These are phyloP conservation scores for Colletotrichum spaethianum DNA, from an alignment of 2,329 filamentous ascomycete genomes.

Conservation along the genomic window DNA sequence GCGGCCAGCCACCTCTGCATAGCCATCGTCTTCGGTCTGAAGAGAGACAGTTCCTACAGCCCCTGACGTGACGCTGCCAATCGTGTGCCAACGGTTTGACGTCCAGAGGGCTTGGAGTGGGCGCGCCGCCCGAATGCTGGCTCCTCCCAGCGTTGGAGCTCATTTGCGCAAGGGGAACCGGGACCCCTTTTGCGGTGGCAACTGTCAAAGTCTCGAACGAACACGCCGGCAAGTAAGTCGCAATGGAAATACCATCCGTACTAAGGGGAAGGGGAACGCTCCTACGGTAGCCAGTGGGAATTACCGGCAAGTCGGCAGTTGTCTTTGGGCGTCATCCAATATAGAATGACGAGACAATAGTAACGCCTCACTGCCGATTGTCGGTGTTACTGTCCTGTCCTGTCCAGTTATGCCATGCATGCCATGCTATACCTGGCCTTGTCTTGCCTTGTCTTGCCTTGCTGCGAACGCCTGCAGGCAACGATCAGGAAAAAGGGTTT, in stretches of 20 bases:
- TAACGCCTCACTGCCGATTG: background rate
- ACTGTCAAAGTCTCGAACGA: slow-evolving; percentile 25
- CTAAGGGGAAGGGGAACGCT: background rate
- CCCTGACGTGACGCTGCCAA: slow-evolving; percentile 21
- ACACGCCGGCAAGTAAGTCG: slow-evolving; percentile 11
- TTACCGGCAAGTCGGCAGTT: slow-evolving; percentile 33
- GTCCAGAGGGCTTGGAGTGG: slow-evolving; percentile 14
- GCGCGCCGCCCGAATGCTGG: slow-evolving; percentile 18
- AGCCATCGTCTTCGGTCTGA: background rate
- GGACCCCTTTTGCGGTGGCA: slow-evolving; percentile 16
- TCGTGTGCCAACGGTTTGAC: slow-evolving; percentile 27
- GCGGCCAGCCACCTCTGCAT: background rate
- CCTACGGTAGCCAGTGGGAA: background rate
- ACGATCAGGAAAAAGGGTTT: slow-evolving; percentile 11
- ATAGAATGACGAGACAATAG: background rate
- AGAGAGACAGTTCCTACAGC: background rate
- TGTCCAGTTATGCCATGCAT: no score
- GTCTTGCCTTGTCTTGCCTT: background rate
- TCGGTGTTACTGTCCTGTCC: background rate
- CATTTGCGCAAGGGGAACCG: slow-evolving; percentile 8
- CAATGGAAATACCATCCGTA: background rate
- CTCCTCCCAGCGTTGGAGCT: slow-evolving; percentile 3
- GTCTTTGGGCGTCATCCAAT: background rate
- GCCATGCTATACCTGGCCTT: background rate
- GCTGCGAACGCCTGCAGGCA: slow-evolving; percentile 38